Percentiles rank a stretch among this genome's conserved stretches.
Conservation (phyloP, 2,329 filamentous ascomycete genomes). For the Fusarium sublunatum region DNA sequence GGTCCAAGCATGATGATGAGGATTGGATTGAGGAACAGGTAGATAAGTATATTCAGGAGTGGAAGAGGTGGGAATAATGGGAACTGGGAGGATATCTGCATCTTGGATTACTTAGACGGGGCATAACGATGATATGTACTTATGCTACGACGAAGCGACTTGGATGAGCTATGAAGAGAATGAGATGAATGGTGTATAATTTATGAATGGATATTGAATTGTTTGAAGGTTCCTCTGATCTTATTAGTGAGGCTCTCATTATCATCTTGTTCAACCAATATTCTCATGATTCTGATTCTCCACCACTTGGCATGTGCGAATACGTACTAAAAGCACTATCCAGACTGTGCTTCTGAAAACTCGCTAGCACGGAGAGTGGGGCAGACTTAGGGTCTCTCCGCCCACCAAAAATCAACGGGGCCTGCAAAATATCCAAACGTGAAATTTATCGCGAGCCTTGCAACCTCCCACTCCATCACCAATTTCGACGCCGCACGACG, state of each 20-base stretch:
- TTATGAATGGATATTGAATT: not conserved
- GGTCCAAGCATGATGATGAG: constrained; percentile 48
- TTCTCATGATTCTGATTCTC: no score
- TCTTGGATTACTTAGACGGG: constrained; percentile 34
- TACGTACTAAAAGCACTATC: constrained; percentile 1
- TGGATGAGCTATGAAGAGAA: constrained; percentile 35
- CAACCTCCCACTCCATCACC: constrained; percentile 51
- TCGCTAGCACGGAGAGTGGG: constrained; percentile 50
- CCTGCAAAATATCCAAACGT: constrained; percentile 49
- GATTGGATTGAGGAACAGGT: constrained; percentile 57
- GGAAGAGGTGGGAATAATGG: constrained; percentile 67
- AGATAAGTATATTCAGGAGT: constrained; percentile 65
- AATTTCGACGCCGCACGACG: constrained; percentile 57
- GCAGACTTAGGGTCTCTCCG: constrained; percentile 54
- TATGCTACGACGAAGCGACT: constrained; percentile 32
- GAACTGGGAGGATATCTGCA: constrained; percentile 25
- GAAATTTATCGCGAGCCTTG: constrained; percentile 54
- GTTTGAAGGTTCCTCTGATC: not conserved
- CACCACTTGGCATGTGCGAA: not conserved
- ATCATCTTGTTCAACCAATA: not conserved
- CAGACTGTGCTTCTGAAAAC: constrained; percentile 10
- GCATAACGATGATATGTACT: constrained; percentile 38
- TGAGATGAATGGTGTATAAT: constrained; percentile 23
- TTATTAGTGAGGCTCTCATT: not conserved
- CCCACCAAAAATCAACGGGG: constrained; percentile 50